Conservation (phyloP, 305 asterid genomes). For the Fraxinus xanthoxyloides region DNA sequence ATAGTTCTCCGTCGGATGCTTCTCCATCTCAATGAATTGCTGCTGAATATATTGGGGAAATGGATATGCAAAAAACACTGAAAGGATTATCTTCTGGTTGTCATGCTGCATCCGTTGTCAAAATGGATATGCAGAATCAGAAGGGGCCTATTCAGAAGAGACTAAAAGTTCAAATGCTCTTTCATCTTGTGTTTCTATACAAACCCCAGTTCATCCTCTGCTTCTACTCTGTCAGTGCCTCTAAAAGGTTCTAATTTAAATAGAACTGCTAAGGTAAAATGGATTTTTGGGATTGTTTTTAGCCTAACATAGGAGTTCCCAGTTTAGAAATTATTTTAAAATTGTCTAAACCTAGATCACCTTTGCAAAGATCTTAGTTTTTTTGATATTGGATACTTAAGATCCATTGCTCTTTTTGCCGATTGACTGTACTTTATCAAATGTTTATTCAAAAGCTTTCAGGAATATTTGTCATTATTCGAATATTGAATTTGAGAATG, state of each 20-base stretch:
- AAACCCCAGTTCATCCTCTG: slow-evolving; percentile 43
- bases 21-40: slow-evolving; percentile 34
- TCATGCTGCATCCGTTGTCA: slow-evolving; percentile 23
- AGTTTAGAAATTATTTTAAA: not conserved
- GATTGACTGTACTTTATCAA: not conserved
- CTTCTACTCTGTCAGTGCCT: slow-evolving; percentile 37
- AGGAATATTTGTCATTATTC: not conserved
- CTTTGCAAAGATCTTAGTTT: not conserved
- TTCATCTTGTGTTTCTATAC: slow-evolving; percentile 33
- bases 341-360: not conserved
- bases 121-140: slow-evolving; percentile 32
- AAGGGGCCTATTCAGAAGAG: slow-evolving; percentile 30
- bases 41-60: slow-evolving; percentile 21
- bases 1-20: slow-evolving; percentile 21
- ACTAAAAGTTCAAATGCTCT: slow-evolving; percentile 25
- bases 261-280: slow-evolving; percentile 48
- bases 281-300: slow-evolving; percentile 10
- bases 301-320: not conserved
- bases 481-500: not conserved
- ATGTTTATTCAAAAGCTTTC: not conserved
- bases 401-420: not conserved
- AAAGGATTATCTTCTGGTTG: slow-evolving; percentile 26
- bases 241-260: slow-evolving; percentile 38
- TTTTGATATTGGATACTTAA: not conserved
- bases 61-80: slow-evolving; percentile 23